phyloP scores from a whole-genome alignment of 2,329 filamentous ascomycete species.

The Fusarium chuoi region DNA sequence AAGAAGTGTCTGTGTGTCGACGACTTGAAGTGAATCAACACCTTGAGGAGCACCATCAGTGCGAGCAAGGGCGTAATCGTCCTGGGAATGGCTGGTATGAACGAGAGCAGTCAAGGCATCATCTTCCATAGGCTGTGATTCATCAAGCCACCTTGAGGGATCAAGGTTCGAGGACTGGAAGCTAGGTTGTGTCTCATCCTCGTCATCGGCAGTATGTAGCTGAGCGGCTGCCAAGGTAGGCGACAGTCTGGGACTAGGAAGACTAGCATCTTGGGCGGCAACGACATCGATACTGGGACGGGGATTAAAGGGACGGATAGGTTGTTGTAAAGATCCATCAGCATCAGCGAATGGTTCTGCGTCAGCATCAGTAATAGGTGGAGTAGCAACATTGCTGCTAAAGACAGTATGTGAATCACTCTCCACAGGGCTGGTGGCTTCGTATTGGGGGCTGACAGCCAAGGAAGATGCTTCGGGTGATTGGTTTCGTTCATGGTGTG shows the following conservation, averaged over 20 bases:
- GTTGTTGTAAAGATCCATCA: constrained; percentile 61
- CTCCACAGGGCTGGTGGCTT: constrained; percentile 62
- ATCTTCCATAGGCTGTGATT: constrained; percentile 54
- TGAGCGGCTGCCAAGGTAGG: constrained; percentile 83
- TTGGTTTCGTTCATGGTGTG: constrained; percentile 55
- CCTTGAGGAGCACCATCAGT: constrained; percentile 20
- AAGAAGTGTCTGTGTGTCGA: constrained; percentile 87
- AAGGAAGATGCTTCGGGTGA: constrained; percentile 57
- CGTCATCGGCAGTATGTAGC: constrained; percentile 58
- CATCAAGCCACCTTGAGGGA: constrained; percentile 51
- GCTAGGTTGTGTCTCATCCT: constrained; percentile 50
- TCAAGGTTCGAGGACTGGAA: constrained; percentile 48
- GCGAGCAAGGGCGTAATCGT: constrained; percentile 43
- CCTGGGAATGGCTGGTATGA: constrained; percentile 35
- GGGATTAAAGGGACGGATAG: constrained; percentile 58
- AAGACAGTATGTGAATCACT: constrained; percentile 70
- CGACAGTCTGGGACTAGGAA: constrained; percentile 94
- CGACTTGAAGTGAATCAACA: constrained; percentile 54
- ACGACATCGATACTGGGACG: constrained; percentile 72
- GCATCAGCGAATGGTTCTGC: constrained; percentile 67
- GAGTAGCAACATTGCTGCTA: constrained; percentile 74
- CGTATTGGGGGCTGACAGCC: constrained; percentile 53
- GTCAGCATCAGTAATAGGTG: constrained; percentile 79
- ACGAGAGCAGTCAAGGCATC: constrained; percentile 45
- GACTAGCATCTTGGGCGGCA: constrained; percentile 85